These are phyloP conservation scores for Crithidia mellificae DNA, from an alignment of 208 protist species.

Conservation along the genomic window DNA sequence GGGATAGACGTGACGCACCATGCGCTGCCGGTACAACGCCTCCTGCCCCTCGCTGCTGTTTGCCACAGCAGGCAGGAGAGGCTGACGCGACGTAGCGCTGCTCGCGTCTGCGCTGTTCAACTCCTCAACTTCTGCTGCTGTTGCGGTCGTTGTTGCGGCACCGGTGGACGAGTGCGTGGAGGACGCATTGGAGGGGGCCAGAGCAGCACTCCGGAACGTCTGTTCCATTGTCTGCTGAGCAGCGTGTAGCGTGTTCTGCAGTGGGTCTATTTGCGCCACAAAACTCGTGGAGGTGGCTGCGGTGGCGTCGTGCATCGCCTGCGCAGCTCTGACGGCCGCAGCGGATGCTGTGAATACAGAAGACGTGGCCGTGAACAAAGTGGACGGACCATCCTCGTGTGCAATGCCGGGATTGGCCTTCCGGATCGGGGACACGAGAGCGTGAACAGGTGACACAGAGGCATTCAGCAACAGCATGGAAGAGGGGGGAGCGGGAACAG, in stretches of 20 bases:
- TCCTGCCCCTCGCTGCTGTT: conserved; percentile 21
- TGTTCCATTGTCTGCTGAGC: conserved; percentile 9
- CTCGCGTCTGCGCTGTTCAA: neutral
- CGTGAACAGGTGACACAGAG: conserved; percentile 20
- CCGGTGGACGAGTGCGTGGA: conserved; percentile 7
- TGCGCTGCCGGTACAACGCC: conserved; percentile 14
- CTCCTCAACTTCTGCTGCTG: no score
- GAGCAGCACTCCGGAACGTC: neutral
- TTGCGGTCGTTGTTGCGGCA: no score
- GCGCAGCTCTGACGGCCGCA: neutral
- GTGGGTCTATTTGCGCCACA: neutral
- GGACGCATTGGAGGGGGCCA: neutral
- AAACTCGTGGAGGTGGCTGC: conserved; percentile 8
- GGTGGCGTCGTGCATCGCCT: neutral
- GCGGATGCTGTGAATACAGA: neutral
- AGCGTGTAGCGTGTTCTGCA: conserved; percentile 4
- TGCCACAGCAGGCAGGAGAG: neutral
- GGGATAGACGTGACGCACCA: conserved; percentile 8
- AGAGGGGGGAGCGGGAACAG: neutral
- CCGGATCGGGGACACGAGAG: conserved; percentile 5
- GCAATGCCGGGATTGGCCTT: neutral
- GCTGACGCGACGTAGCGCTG: neutral
- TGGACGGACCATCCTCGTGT: no score
- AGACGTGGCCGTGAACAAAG: no score
- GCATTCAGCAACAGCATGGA: neutral